Evolutionary conservation across 129 eudicot genomes (phyloP), one percentile per base, ranked within the genome.

Genomic region (Arctium minus): DNA sequence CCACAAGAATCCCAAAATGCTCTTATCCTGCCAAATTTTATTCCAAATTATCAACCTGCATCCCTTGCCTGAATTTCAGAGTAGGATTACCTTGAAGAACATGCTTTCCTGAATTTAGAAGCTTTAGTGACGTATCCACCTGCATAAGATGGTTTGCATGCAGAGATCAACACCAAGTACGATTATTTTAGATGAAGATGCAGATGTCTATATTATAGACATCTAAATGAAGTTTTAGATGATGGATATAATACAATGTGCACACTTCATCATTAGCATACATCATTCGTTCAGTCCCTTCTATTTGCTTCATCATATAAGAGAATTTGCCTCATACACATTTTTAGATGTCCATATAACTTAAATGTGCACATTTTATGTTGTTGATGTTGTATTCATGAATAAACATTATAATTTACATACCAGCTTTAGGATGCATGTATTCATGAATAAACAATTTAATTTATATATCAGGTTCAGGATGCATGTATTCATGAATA

Each of bases 71-170:
- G 71, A 10, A 37, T 44, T 78, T 80, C 8, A 46, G 10, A 70
- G 56, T n/a, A 48, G 56, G 56, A 36, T 72, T 80, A 80, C 84
- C 84, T 80, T 80, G 84, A 80, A 67, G 33, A 8, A 67, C 71
- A 86, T 92, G 97, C 84, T 92, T 92, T 83, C 97, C 97, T 73
- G 82, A 92, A 86, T 88, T 92, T 46, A 92, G 81, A 68, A 92
- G 87, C 89, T 78, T 89, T 44, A 88, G 70, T 15, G 97, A 90
- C 68, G 85, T 88, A 30, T 92, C 97, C 64, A 92, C 97, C 97
- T 92, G 77, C 83, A 88, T 77, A 50, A 81, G 74, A 71, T 46
- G 76, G 50, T 82, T 79, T 37, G 64, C 39, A 29, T 7, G 65
- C 17, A 10, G 65, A 69, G 35, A 74, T 40, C 44, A 22, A 22